Evolutionary conservation across 805 yeast genomes (phyloP), one percentile per base, ranked within the genome.

Genomic region (Saccharomycopsis sp.): DNA sequence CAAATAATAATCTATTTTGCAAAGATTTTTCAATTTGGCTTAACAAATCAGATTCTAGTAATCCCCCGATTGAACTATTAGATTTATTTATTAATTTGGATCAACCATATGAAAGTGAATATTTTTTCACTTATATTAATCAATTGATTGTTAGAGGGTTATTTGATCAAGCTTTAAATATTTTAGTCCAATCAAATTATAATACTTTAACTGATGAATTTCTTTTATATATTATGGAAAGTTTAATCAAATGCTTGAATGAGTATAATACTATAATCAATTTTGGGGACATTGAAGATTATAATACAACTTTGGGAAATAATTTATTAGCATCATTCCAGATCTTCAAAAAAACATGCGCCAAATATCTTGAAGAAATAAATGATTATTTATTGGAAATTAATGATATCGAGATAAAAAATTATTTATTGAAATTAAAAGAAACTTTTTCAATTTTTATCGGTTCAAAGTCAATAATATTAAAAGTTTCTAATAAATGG

Each of bases 61-160:
- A 37, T 49, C 88, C 88, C 1, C 74, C 69, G 43, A 63, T 63
- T 15, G 72, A 67, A 21, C 56, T 70, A 25, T 62, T 71, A 3
- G 69, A 73, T 39, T 63, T 57, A 33, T 69, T 70, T 8, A 57
- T 68, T 50, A 52, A 54, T 25, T 59, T 57, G 17, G 70, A 65
- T 1, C 60, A 54, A 34, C 77, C 76, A 6, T 72, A 64, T 53
- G 51, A 53, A 40, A 76, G 67, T 49, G 64, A 71, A 2, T 60
- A 60, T 31, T 82, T 82, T 50, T 82, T 87, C 86, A 70, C 64
- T 21, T 70, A 74, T 43, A 44, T 81, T 29, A 69, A 70, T 43
- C 77, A 72, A 47, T 55, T 80, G 35, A 50, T 79, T 1, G 49
- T 72, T 5, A 65, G 92, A 54, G 92, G 94, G 0, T 57, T 76